Percentiles rank a stretch among this genome's conserved stretches.
Evolutionary conservation across 2,329 filamentous ascomycete genomes (phyloP).

Genomic region (Cladorrhinum sp.): DNA sequence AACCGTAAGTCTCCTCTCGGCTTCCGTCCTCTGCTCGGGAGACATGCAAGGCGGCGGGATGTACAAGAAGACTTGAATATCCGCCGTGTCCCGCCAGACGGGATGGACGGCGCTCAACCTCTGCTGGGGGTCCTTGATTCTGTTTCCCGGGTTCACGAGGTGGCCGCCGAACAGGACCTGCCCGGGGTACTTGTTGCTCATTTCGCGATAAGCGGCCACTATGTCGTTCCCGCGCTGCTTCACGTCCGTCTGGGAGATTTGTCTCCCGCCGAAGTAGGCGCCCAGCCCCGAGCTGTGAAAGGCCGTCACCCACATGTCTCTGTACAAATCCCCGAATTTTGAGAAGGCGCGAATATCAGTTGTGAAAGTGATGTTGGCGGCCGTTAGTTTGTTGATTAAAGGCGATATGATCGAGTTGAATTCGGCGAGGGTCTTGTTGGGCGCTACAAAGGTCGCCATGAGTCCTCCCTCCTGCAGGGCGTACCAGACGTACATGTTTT

Average conservation of each 20-base stretch:
- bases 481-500: not conserved
- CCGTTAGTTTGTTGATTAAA: not conserved
- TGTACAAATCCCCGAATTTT: slow-evolving; percentile 11
- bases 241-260: slow-evolving; percentile 9
- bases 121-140: slow-evolving; percentile 6
- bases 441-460: slow-evolving; percentile 7
- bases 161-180: slow-evolving; percentile 7
- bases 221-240: slow-evolving; percentile 1
- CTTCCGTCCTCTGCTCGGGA: slow-evolving; percentile 9
- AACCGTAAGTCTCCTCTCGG: slow-evolving; percentile 5
- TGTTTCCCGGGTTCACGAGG: slow-evolving; percentile 12
- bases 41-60: slow-evolving; percentile 12
- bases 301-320: slow-evolving; percentile 11
- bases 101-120: slow-evolving; percentile 14
- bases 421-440: slow-evolving; percentile 13
- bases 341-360: not conserved
- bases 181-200: slow-evolving; percentile 14
- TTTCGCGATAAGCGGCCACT: slow-evolving; percentile 9
- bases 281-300: slow-evolving; percentile 10
- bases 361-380: slow-evolving; percentile 6
- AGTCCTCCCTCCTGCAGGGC: not conserved
- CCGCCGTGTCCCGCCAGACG: slow-evolving; percentile 10
- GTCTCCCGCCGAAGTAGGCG: not conserved
- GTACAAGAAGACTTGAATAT: slow-evolving; percentile 15
- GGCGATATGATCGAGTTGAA: slow-evolving; percentile 11